A percentile compares a stretch with the other conserved stretches of the same genome.
phyloP scores from a whole-genome alignment of 306 rosid genomes.

The Quillaja saponaria region DNA sequence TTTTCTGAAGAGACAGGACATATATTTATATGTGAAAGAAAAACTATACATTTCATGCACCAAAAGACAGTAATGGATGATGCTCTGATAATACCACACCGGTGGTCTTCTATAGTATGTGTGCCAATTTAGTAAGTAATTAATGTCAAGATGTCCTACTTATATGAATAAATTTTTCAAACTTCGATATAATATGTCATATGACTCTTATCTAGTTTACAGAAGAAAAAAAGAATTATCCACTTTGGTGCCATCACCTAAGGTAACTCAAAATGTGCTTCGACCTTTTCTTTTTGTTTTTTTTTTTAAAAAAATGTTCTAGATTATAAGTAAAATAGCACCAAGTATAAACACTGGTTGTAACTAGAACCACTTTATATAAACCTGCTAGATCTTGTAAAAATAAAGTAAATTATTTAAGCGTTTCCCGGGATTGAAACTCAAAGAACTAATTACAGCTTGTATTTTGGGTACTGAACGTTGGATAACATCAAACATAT shows the following conservation, averaged over 20 bases:
- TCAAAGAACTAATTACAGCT: slow-evolving; percentile 29
- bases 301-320: background rate
- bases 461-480: no score
- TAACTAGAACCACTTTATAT: slow-evolving; percentile 10
- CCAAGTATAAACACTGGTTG: background rate
- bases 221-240: slow-evolving; percentile 3
- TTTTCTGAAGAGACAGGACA: background rate
- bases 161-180: slow-evolving; percentile 1
- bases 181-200: slow-evolving; percentile 1
- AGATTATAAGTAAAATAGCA: slow-evolving; percentile 16
- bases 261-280: slow-evolving; percentile 12
- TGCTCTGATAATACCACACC: background rate
- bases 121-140: background rate
- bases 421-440: slow-evolving; percentile 10
- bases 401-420: slow-evolving; percentile 1
- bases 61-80: background rate
- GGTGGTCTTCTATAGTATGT: background rate
- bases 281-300: no score
- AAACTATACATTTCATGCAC: background rate
- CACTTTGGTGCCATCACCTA: background rate
- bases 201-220: slow-evolving; percentile 5
- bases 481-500: no score
- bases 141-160: slow-evolving; percentile 8
- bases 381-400: no score
- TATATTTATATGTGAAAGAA: background rate